Percentiles rank a stretch among this genome's conserved stretches.
These are phyloP conservation scores for Tulasnella calospora DNA, from an alignment of 768 basidiomycete genomes.

Conservation along the genomic window DNA sequence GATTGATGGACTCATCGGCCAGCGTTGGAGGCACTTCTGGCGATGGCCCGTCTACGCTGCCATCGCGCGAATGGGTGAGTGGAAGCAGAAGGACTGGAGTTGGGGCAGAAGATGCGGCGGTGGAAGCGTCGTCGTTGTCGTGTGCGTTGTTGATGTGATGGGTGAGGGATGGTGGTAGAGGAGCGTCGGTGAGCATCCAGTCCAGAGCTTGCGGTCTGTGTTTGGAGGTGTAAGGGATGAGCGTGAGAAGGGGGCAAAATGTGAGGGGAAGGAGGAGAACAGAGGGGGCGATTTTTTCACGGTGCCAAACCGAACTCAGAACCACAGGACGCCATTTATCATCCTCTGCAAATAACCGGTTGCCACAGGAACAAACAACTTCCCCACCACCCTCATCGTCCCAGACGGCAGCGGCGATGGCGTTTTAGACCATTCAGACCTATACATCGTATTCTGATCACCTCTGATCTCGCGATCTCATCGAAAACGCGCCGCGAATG, in stretches of 20 bases:
- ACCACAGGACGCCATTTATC: constrained; percentile 11
- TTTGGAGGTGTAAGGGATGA: constrained; percentile 4
- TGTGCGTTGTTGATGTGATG: neutral
- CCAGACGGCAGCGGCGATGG: neutral
- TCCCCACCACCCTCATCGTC: neutral
- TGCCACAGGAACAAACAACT: neutral
- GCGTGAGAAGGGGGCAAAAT: constrained; percentile 1
- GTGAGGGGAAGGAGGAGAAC: constrained; percentile 10
- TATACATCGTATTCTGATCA: neutral
- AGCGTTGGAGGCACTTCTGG: constrained; percentile 20
- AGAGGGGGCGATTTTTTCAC: constrained; percentile 10
- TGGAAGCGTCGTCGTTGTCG: constrained; percentile 17
- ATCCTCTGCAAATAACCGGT: constrained; percentile 4
- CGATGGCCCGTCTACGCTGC: neutral
- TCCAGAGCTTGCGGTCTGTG: neutral
- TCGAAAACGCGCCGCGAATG: neutral
- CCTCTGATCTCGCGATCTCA: neutral
- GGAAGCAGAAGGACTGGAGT: neutral
- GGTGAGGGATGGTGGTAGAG: constrained; percentile 6
- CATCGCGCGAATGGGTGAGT: neutral
- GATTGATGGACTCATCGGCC: neutral
- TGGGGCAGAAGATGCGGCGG: neutral
- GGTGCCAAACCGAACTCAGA: constrained; percentile 4
- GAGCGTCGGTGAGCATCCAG: constrained; percentile 5
- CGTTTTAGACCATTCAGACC: neutral